Evolutionary conservation across 208 protist genomes (phyloP).

Genomic region (Trypanosoma mega): DNA sequence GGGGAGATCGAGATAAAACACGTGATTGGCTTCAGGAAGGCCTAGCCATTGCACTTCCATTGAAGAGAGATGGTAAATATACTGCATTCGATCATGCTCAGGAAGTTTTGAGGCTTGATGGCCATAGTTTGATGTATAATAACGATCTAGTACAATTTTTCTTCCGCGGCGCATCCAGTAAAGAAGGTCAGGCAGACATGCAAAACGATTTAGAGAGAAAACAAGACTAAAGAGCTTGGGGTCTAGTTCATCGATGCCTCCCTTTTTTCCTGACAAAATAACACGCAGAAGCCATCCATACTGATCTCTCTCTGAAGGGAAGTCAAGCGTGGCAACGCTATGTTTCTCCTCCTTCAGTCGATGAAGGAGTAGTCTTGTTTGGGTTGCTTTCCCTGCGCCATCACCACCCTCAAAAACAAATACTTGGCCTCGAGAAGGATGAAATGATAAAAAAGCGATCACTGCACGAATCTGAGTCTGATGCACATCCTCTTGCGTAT

Average conservation of each 20-base stretch:
- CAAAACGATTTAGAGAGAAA: slow-evolving; percentile 87
- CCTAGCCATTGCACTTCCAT: slow-evolving; percentile 80
- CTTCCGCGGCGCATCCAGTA: slow-evolving; percentile 64
- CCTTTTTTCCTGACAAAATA: slow-evolving; percentile 83
- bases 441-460: slow-evolving; percentile 33
- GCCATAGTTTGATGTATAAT: slow-evolving; percentile 90
- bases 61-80: slow-evolving; percentile 62
- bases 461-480: slow-evolving; percentile 12
- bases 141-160: slow-evolving; percentile 84
- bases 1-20: slow-evolving; percentile 86
- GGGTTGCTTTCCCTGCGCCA: slow-evolving; percentile 91
- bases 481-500: neutral
- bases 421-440: slow-evolving; percentile 22
- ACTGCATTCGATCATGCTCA: slow-evolving; percentile 44
- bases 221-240: slow-evolving; percentile 88
- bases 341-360: slow-evolving; percentile 34
- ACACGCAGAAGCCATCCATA: slow-evolving; percentile 81
- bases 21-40: slow-evolving; percentile 61
- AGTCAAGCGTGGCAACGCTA: slow-evolving; percentile 71
- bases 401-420: slow-evolving; percentile 91
- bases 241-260: slow-evolving; percentile 67
- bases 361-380: slow-evolving; percentile 58
- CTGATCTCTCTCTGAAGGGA: slow-evolving; percentile 72
- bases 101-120: slow-evolving; percentile 89
- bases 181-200: slow-evolving; percentile 54